These are phyloP conservation scores for Nematocida displodere DNA, from an alignment of 371 early-diverging fungal species.

Conservation along the genomic window DNA sequence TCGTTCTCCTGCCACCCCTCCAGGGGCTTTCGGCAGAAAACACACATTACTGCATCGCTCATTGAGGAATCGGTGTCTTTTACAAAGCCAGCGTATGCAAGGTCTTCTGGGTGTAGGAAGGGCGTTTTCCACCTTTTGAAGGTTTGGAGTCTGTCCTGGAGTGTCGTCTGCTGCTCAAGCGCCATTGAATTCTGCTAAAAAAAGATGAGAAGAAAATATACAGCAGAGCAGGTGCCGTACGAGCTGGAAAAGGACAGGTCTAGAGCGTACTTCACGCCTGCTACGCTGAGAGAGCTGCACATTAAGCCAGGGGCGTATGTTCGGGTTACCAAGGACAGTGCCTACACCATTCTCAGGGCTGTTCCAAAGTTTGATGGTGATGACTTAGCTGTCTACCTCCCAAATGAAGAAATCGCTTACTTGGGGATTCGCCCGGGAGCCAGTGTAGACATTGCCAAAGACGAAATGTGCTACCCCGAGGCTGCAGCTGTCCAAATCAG, in stretches of 20 bases:
- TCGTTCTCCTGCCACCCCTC: conserved; percentile 57
- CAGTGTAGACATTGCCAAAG: background rate
- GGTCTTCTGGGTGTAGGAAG: background rate
- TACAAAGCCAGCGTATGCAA: conserved; percentile 39
- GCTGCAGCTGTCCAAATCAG: background rate
- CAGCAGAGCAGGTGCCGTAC: conserved; percentile 43
- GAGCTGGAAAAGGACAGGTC: conserved; percentile 42
- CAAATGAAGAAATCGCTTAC: conserved; percentile 18
- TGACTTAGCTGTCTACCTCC: conserved; percentile 28
- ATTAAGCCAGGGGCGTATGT: conserved; percentile 36
- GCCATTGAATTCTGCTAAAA: conserved; percentile 21
- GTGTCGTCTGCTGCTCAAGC: conserved; percentile 4
- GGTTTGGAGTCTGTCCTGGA: conserved; percentile 6
- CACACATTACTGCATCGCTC: conserved; percentile 50
- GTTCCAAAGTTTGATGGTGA: conserved; percentile 53
- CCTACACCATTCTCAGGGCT: conserved; percentile 17
- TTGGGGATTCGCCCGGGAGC: conserved; percentile 11
- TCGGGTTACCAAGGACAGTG: background rate
- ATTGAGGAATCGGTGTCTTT: background rate
- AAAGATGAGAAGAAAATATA: conserved; percentile 54
- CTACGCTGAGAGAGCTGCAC: conserved; percentile 2
- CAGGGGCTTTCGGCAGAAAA: conserved; percentile 54
- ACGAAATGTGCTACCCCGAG: background rate
- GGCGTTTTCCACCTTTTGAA: background rate
- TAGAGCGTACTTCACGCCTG: conserved; percentile 30